phyloP scores from a whole-genome alignment of 2,329 filamentous ascomycete genomes.

The Chaetomium olivaceum region DNA sequence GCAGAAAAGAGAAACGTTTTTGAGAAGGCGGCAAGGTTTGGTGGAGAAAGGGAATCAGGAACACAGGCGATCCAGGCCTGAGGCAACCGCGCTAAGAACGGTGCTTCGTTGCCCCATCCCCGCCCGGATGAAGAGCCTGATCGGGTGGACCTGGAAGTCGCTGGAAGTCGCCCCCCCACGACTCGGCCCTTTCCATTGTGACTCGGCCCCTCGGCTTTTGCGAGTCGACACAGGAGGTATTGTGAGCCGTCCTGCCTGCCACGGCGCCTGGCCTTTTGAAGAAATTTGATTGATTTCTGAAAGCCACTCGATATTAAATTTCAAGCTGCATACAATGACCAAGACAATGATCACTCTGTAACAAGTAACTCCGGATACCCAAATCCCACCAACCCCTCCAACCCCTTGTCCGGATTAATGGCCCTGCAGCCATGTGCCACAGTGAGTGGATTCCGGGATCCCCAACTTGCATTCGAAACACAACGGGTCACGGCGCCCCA shows the following conservation, averaged over 20 bases:
- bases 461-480: constrained; percentile 4
- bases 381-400: neutral
- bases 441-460: neutral
- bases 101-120: constrained; percentile 14
- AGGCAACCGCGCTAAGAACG: constrained; percentile 17
- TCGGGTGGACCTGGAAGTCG: neutral
- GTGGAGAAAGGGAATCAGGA: constrained; percentile 22
- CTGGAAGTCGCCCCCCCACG: constrained; percentile 4
- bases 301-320: neutral
- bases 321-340: neutral
- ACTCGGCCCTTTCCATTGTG: neutral
- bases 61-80: constrained; percentile 13
- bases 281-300: too few relatives aligned
- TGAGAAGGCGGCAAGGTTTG: constrained; percentile 14
- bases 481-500: neutral
- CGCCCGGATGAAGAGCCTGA: constrained; percentile 10
- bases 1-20: constrained; percentile 20
- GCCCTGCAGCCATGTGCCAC: constrained; percentile 1
- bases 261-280: too few relatives aligned
- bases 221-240: too few relatives aligned
- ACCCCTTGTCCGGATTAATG: neutral
- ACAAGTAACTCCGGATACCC: neutral
- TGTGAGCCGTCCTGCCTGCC: too few relatives aligned
- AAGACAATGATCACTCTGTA: neutral
- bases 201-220: neutral